A percentile compares a stretch with the other conserved stretches of the same genome.
Conservation (phyloP, 75 land plant genomes). For the Sequoia sempervirens region DNA sequence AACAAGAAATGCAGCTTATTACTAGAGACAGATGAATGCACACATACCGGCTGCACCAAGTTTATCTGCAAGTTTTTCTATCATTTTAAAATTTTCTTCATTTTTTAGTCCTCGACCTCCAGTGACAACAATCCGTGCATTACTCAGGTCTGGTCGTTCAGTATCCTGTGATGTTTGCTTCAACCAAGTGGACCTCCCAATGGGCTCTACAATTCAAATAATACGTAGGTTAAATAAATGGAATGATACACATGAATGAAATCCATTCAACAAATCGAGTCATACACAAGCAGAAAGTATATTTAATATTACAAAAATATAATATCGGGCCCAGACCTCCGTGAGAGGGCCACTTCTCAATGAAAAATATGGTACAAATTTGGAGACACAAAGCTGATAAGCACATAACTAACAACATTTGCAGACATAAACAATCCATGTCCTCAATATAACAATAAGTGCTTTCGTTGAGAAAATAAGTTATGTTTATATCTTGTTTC, state of each 20-base stretch:
- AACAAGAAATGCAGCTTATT: background rate
- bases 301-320: background rate
- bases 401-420: background rate
- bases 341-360: background rate
- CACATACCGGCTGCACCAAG: constrained; percentile 90
- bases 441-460: background rate
- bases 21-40: constrained; percentile 2
- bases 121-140: constrained; percentile 86
- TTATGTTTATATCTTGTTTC: background rate
- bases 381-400: background rate
- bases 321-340: background rate
- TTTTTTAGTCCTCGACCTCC: constrained; percentile 91
- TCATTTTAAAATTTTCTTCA: constrained; percentile 84
- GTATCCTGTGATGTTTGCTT: constrained; percentile 63
- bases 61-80: constrained; percentile 94
- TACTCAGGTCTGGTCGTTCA: constrained; percentile 96
- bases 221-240: background rate
- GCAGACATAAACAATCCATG: background rate
- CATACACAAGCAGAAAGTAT: background rate
- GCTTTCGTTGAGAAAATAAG: background rate
- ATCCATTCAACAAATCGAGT: background rate
- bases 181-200: constrained; percentile 73
- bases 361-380: background rate
- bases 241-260: constrained; percentile 7
- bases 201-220: constrained; percentile 31